Evolutionary conservation across 495 filamentous ascomycete genomes (phyloP).

Genomic region (Parathielavia hyrcaniae): DNA sequence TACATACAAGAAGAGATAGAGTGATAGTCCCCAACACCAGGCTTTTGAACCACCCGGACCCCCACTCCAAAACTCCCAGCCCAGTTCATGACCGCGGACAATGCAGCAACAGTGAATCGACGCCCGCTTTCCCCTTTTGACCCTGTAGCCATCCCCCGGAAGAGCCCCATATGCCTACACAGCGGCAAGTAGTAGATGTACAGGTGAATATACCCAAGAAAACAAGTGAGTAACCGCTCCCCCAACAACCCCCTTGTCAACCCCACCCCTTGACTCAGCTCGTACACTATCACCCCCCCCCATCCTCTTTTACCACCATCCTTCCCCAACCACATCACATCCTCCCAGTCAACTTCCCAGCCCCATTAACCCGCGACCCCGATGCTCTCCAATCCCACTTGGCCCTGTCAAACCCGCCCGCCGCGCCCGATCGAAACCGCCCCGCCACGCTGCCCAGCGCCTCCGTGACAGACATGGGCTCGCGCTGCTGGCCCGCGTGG

Average conservation of each 20-base stretch:
- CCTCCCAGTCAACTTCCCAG: neutral
- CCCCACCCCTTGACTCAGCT: too few species aligned
- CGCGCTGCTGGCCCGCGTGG: constrained; percentile 14
- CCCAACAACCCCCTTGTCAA: too few species aligned
- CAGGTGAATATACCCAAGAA: too few species aligned
- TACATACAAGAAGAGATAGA: constrained; percentile 2
- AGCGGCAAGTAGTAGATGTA: too few species aligned
- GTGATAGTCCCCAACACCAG: neutral
- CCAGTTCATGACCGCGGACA: neutral
- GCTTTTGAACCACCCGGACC: neutral
- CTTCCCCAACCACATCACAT: neutral
- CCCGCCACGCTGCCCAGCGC: constrained; percentile 10
- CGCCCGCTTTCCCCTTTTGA: neutral
- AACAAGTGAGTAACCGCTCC: too few species aligned
- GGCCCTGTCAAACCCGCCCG: neutral
- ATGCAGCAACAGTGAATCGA: neutral
- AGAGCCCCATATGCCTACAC: too few species aligned
- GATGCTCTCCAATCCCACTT: constrained; percentile 9
- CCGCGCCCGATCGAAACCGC: neutral
- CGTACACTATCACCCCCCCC: too few species aligned
- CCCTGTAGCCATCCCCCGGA: neutral
- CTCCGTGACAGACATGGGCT: constrained; percentile 29
- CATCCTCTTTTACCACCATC: neutral
- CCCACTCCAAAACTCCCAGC: neutral
- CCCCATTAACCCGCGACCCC: neutral